Conservation (phyloP, 2,329 filamentous ascomycete genomes). For the Aspergillus ustus region DNA sequence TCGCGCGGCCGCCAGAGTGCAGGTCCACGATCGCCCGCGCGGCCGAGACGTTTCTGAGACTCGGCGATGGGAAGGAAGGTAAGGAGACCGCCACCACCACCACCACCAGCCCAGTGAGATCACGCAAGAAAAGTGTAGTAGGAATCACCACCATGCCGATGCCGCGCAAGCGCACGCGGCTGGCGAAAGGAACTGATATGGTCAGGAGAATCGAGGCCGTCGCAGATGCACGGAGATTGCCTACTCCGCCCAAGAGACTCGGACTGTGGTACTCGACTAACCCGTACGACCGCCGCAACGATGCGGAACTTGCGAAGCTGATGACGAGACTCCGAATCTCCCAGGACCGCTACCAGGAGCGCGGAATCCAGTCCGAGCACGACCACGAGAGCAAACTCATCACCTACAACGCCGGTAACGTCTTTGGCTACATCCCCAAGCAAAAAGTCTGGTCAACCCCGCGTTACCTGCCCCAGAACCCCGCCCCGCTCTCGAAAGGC, state of each 20-base stretch:
- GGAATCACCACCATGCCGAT: too few relatives aligned
- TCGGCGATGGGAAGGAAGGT: background rate
- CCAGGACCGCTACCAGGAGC: background rate
- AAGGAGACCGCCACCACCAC: too few relatives aligned
- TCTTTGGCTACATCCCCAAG: background rate
- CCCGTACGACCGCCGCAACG: background rate
- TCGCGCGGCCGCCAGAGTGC: background rate
- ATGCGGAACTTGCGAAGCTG: background rate
- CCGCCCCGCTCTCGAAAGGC: background rate
- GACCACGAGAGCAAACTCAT: background rate
- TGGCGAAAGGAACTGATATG: background rate
- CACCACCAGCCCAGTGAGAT: background rate
- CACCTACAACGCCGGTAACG: background rate
- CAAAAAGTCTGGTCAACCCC: background rate
- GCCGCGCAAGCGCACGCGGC: constrained; percentile 6
- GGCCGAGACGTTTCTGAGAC: background rate
- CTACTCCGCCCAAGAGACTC: background rate
- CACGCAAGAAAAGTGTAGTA: background rate
- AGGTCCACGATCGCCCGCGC: background rate
- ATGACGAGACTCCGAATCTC: background rate
- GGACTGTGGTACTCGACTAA: background rate
- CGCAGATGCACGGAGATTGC: background rate
- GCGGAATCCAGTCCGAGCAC: background rate
- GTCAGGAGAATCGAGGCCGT: background rate
- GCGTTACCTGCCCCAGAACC: background rate